Base-by-base conservation (phyloP, 371 early-diverging fungal genomes). In the Mortierella sp. region DNA sequence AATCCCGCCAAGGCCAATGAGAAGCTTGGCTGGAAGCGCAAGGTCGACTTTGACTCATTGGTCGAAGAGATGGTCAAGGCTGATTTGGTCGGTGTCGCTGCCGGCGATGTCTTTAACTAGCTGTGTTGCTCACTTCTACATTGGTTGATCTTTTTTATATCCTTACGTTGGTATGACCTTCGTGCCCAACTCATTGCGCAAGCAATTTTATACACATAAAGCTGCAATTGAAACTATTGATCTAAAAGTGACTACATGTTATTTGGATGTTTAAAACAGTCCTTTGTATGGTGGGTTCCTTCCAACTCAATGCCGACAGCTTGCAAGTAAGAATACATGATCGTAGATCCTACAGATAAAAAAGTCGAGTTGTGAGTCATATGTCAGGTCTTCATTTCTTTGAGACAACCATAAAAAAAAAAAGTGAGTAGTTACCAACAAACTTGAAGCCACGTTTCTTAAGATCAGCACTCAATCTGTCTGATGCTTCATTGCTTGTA, bases 1-100 rank as follows among this genome's bases (percentile, higher is more conserved):
- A 91, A 94, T 80, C 92, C 94, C 49, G 72, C 91, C 34, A 94
- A 94, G 87, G 94, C 96, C 43, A 87, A 91, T 54, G 87, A 82
- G 42, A 73, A 83, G 32, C 85, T 94, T 47, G 88, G 88, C 56
- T 95, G 94, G 96, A 88, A 86, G 72, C 87, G 90, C 45, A 89
- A 89, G 80, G 92, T 92, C 58, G 81, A 83, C 49, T 94, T 91
- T 84, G 92, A 93, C 59, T 87, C 84, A n/a, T 74, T 93, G 61
- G 90, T 92, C 32, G 85, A 85, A 62, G 93, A 92, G 74, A 93
- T 93, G 94, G 89, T 92, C 31, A 86, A 89, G 59, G 85, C 89
- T 59, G 92, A 93, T 83, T 83, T 91, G 58, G 85, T 88, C 83
- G 86, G 87, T 45, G 70, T 83, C 10, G 70, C 59, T 35, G 55